Evolutionary conservation across 768 basidiomycete genomes (phyloP).

Genomic region (Saitozyma sp.): DNA sequence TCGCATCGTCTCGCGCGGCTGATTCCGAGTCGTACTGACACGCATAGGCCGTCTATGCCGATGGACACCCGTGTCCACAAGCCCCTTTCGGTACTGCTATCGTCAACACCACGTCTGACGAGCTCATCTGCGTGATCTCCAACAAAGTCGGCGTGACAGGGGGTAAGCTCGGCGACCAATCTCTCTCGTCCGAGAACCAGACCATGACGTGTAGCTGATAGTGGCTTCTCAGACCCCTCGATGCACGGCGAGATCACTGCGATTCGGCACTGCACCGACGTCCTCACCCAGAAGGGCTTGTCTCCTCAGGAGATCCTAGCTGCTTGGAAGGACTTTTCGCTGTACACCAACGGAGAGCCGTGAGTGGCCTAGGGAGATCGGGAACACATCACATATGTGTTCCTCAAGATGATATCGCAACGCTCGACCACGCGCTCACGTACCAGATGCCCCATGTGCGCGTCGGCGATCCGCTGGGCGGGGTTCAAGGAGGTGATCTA

Average conservation of each 20-base stretch:
- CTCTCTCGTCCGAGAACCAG: not conserved
- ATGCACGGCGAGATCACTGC: slow-evolving; percentile 44
- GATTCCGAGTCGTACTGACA: not conserved
- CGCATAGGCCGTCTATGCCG: slow-evolving; percentile 22
- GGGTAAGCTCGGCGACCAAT: slow-evolving; percentile 13
- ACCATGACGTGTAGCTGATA: not conserved
- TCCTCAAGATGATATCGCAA: not conserved
- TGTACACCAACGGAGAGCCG: slow-evolving; percentile 47
- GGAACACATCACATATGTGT: too few relatives aligned
- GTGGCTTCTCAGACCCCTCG: slow-evolving; percentile 21
- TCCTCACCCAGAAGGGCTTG: slow-evolving; percentile 26
- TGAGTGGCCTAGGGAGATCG: slow-evolving; percentile 18
- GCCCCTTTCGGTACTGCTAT: slow-evolving; percentile 40
- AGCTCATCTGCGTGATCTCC: slow-evolving; percentile 38
- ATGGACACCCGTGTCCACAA: slow-evolving; percentile 38
- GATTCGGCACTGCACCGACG: slow-evolving; percentile 38
- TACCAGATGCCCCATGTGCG: slow-evolving; percentile 30
- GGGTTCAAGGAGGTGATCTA: slow-evolving; percentile 45
- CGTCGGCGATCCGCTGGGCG: slow-evolving; percentile 38
- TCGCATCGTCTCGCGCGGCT: too few relatives aligned
- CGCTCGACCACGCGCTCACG: slow-evolving; percentile 1
- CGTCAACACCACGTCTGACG: slow-evolving; percentile 40
- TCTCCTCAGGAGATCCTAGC: slow-evolving; percentile 33
- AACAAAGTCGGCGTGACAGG: slow-evolving; percentile 40
- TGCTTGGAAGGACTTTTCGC: slow-evolving; percentile 30